A percentile compares a stretch with the other conserved stretches of the same genome.
These are phyloP conservation scores for Scheffersomyces segobiensis DNA, from an alignment of 1,139 yeast species.

Conservation along the genomic window DNA sequence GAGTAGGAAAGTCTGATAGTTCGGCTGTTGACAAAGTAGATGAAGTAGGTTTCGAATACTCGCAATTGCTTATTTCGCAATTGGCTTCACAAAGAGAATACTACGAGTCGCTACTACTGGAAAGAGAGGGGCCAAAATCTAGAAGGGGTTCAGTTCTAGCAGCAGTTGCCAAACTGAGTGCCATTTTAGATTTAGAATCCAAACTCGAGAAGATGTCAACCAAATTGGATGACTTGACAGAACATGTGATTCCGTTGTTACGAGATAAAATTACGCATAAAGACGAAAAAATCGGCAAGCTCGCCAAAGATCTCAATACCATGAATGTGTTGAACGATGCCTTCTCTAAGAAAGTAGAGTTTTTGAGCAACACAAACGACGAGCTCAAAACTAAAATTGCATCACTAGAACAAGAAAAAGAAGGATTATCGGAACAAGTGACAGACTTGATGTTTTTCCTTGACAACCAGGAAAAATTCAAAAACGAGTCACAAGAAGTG, in stretches of 20 bases:
- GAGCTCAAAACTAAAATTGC: constrained; percentile 23
- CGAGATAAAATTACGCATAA: constrained; percentile 30
- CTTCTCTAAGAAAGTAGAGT: constrained; percentile 58
- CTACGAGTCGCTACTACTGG: constrained; percentile 64
- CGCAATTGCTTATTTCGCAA: constrained; percentile 76
- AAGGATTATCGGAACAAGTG: constrained; percentile 66
- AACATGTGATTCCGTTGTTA: constrained; percentile 33
- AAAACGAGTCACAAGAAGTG: constrained; percentile 68
- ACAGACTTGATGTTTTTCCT: constrained; percentile 80
- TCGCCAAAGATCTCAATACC: constrained; percentile 31
- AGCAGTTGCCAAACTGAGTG: constrained; percentile 14
- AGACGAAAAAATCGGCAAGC: constrained; percentile 30
- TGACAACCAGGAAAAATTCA: constrained; percentile 71
- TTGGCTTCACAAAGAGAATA: constrained; percentile 87
- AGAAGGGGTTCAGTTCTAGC: constrained; percentile 20
- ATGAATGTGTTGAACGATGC: constrained; percentile 53
- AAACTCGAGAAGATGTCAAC: constrained; percentile 32
- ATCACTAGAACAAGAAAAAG: constrained; percentile 37
- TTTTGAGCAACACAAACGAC: constrained; percentile 37
- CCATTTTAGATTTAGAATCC: constrained; percentile 32
- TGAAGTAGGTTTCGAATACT: constrained; percentile 73
- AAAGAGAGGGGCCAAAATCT: constrained; percentile 28
- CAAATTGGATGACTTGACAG: constrained; percentile 23
- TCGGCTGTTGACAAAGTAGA: constrained; percentile 38
- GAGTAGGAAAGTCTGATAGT: constrained; percentile 7